phyloP scores from a whole-genome alignment of 768 basidiomycete species.

The Suillus paluster region DNA sequence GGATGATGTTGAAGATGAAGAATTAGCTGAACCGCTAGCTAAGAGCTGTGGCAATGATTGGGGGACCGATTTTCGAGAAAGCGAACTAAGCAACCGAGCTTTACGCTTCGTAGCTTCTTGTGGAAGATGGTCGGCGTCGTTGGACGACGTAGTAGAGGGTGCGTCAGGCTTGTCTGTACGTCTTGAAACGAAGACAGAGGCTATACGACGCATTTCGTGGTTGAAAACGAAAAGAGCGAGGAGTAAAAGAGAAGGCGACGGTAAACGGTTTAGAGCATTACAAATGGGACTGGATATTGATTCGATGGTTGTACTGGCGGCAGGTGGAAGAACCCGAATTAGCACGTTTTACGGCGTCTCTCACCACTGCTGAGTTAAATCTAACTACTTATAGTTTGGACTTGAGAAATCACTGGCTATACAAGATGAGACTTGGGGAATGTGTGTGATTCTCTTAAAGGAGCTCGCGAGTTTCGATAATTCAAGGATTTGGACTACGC shows the following conservation, averaged over 20 bases:
- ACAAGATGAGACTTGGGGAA: background rate
- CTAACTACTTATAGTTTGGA: conserved; percentile 4
- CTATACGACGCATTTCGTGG: conserved; percentile 64
- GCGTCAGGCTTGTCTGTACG: conserved; percentile 32
- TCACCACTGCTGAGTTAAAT: conserved; percentile 1
- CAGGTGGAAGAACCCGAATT: conserved; percentile 9
- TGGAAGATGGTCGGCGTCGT: conserved; percentile 16
- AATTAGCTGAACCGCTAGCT: conserved; percentile 44
- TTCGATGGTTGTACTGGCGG: conserved; percentile 1
- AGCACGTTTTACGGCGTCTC: conserved; percentile 11
- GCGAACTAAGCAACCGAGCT: conserved; percentile 27
- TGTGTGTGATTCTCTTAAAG: background rate
- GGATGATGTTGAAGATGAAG: conserved; percentile 66
- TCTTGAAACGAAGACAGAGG: conserved; percentile 56
- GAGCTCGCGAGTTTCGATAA: too few relatives aligned
- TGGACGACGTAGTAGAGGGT: conserved; percentile 17
- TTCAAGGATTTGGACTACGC: background rate
- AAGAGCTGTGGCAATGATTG: conserved; percentile 26
- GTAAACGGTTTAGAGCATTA: conserved; percentile 35
- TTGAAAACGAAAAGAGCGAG: conserved; percentile 28
- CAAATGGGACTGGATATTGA: conserved; percentile 35
- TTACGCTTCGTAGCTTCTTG: conserved; percentile 25
- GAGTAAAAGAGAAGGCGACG: conserved; percentile 12
- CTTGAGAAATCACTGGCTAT: conserved; percentile 1
- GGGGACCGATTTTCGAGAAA: conserved; percentile 32